These are phyloP conservation scores for Lichenothelia convexa DNA, from an alignment of 495 filamentous ascomycete species.

Conservation along the genomic window DNA sequence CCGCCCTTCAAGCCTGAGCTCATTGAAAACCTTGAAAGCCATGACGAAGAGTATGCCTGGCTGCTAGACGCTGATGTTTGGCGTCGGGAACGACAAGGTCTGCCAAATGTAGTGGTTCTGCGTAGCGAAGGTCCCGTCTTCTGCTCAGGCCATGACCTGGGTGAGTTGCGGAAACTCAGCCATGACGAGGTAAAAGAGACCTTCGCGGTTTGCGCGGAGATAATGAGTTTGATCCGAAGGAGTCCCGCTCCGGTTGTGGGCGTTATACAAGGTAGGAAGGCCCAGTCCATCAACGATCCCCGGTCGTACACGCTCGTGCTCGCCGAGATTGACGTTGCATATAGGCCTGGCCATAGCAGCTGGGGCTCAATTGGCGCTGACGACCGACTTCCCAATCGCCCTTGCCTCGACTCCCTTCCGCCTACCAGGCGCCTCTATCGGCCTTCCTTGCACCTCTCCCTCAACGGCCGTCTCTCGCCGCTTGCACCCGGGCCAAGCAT, in stretches of 20 bases:
- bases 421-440: constrained; percentile 4
- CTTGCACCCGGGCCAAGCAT: constrained; percentile 1
- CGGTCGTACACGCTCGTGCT: too few relatives aligned
- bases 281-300: too few relatives aligned
- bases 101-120: constrained; percentile 5
- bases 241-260: constrained; percentile 4
- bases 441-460: constrained; percentile 5
- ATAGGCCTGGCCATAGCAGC: constrained; percentile 5
- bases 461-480: constrained; percentile 2
- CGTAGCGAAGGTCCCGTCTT: constrained; percentile 4
- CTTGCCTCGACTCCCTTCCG: constrained; percentile 2
- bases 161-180: constrained; percentile 1
- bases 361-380: constrained; percentile 3
- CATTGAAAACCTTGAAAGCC: constrained; percentile 1
- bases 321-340: too few relatives aligned
- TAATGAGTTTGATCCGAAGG: constrained; percentile 5
- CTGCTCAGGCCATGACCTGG: constrained; percentile 5
- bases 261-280: constrained; percentile 1
- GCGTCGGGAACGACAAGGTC: neutral
- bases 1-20: constrained; percentile 4
- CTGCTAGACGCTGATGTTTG: constrained; percentile 3
- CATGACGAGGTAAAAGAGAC: constrained; percentile 5
- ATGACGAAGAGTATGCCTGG: constrained; percentile 4
- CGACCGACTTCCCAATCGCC: constrained; percentile 5
- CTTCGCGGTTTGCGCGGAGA: constrained; percentile 5